Evolutionary conservation across 164 flowering plant genomes (phyloP).

Genomic region (Magnolia changhungtana): DNA sequence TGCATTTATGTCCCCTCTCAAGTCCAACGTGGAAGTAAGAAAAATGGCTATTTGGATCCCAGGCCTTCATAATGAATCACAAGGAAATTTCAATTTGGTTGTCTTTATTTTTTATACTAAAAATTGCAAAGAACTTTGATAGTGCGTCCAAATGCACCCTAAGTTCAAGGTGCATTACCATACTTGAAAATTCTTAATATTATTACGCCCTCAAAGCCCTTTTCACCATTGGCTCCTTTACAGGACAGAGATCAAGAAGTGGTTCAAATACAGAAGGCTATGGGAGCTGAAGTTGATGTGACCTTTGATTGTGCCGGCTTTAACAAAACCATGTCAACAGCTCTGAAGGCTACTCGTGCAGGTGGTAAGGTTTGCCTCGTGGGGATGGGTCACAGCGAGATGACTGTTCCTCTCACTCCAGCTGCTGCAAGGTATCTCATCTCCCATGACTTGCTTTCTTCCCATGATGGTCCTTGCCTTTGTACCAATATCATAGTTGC

Average conservation of each 20-base stretch:
- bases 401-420: constrained; percentile 79
- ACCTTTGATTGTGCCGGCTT: constrained; percentile 87
- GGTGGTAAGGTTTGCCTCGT: constrained; percentile 96
- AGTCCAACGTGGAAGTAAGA: neutral
- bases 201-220: neutral
- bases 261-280: constrained; percentile 45
- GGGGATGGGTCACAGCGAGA: constrained; percentile 76
- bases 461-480: neutral
- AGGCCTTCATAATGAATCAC: no score
- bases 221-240: neutral
- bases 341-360: constrained; percentile 62
- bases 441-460: neutral
- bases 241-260: constrained; percentile 71
- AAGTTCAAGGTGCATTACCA: neutral
- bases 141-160: neutral
- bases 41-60: neutral
- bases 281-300: constrained; percentile 65
- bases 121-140: neutral
- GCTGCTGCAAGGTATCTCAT: constrained; percentile 74
- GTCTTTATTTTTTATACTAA: neutral
- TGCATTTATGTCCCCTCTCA: neutral
- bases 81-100: neutral
- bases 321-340: constrained; percentile 81
- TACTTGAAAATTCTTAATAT: neutral
- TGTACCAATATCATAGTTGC: neutral